These are phyloP conservation scores for Polytrichum commune DNA, from an alignment of 225 moss, liverwort and hornwort species.

Conservation along the genomic window DNA sequence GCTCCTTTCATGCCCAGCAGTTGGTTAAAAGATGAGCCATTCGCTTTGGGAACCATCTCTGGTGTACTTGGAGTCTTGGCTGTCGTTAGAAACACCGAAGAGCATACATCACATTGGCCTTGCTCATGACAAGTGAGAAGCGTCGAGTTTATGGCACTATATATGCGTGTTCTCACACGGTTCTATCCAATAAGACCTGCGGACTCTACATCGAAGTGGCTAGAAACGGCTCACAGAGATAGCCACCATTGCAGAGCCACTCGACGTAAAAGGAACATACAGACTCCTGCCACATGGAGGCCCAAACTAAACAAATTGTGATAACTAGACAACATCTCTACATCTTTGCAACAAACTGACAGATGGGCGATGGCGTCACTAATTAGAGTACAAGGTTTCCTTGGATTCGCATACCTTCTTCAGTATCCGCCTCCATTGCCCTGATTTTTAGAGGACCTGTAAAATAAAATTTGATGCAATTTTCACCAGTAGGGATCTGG, in stretches of 20 bases:
- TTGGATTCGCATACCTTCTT: slow-evolving; percentile 33
- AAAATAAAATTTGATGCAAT: background rate
- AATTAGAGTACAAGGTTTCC: background rate
- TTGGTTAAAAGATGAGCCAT: slow-evolving; percentile 71
- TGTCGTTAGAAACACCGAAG: slow-evolving; percentile 4
- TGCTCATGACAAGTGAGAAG: background rate
- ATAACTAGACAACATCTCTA: background rate
- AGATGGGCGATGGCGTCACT: no score
- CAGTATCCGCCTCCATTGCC: slow-evolving; percentile 62
- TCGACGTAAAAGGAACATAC: no score
- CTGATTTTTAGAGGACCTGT: slow-evolving; percentile 52
- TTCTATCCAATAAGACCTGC: background rate
- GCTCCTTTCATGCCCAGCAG: slow-evolving; percentile 91
- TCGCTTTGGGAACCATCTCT: slow-evolving; percentile 38
- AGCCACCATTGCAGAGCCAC: no score
- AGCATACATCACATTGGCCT: background rate
- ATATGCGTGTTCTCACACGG: background rate
- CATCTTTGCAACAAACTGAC: background rate
- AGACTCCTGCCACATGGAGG: no score
- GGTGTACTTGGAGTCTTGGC: slow-evolving; percentile 22
- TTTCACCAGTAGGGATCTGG: background rate
- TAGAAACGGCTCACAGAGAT: background rate
- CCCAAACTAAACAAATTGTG: background rate
- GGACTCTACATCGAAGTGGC: background rate
- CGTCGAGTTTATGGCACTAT: background rate